Conservation (phyloP, 176 grass and related monocot species). For the Otatea glauca region DNA sequence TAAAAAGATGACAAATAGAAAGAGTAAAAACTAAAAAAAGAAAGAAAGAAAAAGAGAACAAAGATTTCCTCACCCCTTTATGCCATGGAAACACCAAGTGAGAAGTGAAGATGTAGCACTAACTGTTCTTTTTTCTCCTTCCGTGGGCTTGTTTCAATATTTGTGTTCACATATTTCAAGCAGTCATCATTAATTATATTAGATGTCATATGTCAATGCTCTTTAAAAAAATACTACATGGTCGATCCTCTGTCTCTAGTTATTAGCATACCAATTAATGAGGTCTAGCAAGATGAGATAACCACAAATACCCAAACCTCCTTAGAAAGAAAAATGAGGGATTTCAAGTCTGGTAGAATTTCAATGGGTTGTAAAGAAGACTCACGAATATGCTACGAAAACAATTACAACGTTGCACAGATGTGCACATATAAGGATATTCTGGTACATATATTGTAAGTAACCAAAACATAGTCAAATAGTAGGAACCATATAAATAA, state of each 20-base stretch:
- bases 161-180: neutral
- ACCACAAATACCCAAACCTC: neutral
- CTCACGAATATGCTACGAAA: neutral
- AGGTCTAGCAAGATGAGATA: neutral
- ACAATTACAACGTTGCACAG: neutral
- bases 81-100: neutral
- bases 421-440: neutral
- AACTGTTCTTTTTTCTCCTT: neutral
- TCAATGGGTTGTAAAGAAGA: neutral
- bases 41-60: neutral
- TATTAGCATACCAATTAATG: neutral
- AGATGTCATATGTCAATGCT: neutral
- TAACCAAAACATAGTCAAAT: neutral
- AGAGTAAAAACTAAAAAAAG: neutral
- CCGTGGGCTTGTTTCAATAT: neutral
- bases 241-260: slow-evolving; percentile 1
- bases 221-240: neutral
- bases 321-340: neutral
- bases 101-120: neutral
- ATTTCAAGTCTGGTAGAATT: neutral
- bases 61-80: neutral
- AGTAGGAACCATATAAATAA: neutral
- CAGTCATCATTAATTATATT: neutral
- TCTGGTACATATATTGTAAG: neutral
- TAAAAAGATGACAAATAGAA: neutral